Evolutionary conservation across 1,284 basidiomycete genomes (phyloP).

Genomic region (Pyrrhoderma lamaoense): DNA sequence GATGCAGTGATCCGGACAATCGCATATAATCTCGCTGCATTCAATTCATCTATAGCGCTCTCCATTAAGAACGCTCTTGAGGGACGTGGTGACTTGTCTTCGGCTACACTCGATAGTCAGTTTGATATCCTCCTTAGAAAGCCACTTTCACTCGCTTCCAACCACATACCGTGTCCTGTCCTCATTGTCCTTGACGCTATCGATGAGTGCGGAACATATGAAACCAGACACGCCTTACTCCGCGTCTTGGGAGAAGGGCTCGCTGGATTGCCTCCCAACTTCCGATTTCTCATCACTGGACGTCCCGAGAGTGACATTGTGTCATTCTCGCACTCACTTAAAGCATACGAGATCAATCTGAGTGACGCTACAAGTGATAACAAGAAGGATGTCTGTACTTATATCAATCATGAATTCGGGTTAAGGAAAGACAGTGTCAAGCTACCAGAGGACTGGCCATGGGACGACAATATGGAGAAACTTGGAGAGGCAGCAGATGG

Average conservation of each 20-base stretch:
- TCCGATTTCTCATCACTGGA: conserved; percentile 1
- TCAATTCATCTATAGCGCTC: neutral
- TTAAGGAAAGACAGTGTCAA: no score
- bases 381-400: no score
- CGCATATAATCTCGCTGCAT: neutral
- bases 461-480: conserved; percentile 16
- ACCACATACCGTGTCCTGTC: neutral
- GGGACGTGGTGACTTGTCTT: no score
- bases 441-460: neutral
- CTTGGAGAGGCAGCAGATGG: conserved; percentile 23
- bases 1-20: neutral
- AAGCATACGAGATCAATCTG: no score
- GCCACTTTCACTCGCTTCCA: neutral
- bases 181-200: conserved; percentile 16
- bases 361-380: no score
- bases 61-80: no score
- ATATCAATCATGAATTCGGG: no score
- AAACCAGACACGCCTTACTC: neutral
- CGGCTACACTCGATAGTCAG: no score
- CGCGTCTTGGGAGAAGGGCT: neutral
- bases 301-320: neutral
- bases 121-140: no score
- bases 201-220: conserved; percentile 10
- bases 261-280: neutral
- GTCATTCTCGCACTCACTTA: neutral